Evolutionary conservation across 2,329 filamentous ascomycete species (phyloP), one percentile per base, ranked within the genome.

Genomic region (Gyromitra esculenta): DNA sequence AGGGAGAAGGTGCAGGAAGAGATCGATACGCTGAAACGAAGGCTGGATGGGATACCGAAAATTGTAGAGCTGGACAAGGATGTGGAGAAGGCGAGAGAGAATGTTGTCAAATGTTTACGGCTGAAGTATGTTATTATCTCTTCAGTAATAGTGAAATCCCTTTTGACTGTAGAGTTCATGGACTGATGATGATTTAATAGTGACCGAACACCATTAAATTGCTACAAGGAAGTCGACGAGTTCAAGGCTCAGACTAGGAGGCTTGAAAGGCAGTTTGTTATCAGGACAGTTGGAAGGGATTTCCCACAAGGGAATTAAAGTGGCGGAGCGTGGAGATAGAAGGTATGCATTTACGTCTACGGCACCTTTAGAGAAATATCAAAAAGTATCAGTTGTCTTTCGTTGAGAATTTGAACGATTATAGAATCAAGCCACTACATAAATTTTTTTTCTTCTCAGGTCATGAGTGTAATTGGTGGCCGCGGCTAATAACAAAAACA

Each of bases 191-290:
- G 8, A 31, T 52, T 41, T 6, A 35, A 64, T 67, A 76, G 72
- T 68, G 66, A 77, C 18, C 66, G 56, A 18, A 71, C 75, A 68
- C 76, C 73, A 18, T 25, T 79, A 11, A 25, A 79, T 72, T 79
- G 78, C 57, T 77, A 78, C 41, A 75, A 77, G 31, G 78, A 79
- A 18, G 78, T 79, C 8, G 78, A 72, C 15, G 74, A 77, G 54
- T 79, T 79, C 50, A 79, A 77, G 68, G 59, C 62, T 11, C 77
- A 79, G 41, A 73, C 74, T 13, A 73, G 78, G 48, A 67, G 70
- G 48, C 45, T 79, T 65, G 78, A 79, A 52, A 78, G 73, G 31
- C 69, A 64, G 35, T 79, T 79, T 75, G 78, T 79, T 35, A 59
- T 79, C 15, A 74, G 59, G 43, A 78, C 78, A 5, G 74, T 79